Conservation (phyloP, 2,329 filamentous ascomycete species). For the Basipetospora sp. region DNA sequence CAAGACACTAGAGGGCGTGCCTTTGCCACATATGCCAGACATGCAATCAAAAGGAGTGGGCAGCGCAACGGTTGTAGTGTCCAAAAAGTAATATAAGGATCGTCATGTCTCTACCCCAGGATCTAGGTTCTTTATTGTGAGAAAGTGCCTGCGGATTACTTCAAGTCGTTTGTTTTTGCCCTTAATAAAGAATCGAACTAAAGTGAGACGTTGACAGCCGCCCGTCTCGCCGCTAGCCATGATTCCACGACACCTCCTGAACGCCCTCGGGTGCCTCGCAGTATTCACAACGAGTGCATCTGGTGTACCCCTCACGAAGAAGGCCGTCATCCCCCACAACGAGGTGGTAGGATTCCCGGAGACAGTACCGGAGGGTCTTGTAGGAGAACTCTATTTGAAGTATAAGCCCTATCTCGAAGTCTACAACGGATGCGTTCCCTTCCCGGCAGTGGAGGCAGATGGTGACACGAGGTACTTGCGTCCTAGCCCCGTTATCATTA, state of each 20-base stretch:
- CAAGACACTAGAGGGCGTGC: no score
- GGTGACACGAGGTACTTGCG: constrained; percentile 42
- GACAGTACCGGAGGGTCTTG: constrained; percentile 13
- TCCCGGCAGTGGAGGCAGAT: constrained; percentile 41
- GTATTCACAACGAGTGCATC: neutral
- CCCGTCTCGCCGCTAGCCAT: no score
- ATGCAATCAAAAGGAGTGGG: no score
- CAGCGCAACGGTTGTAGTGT: no score
- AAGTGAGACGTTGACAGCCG: no score
- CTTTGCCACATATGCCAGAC: no score
- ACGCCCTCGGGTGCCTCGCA: constrained; percentile 1
- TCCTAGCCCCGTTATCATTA: neutral
- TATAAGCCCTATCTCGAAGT: constrained; percentile 24
- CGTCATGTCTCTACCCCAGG: no score
- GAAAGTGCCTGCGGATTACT: no score
- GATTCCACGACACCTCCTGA: neutral
- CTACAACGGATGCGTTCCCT: constrained; percentile 46
- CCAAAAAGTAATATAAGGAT: no score
- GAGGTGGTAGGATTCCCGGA: constrained; percentile 14
- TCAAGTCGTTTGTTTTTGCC: no score
- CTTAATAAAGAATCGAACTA: no score
- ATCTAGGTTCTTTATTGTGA: no score
- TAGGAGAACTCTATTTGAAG: constrained; percentile 15
- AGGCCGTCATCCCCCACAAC: constrained; percentile 14
- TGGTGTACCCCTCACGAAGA: constrained; percentile 6